Evolutionary conservation across 2,329 filamentous ascomycete species (phyloP).

Genomic region (Verruconis gallopava): DNA sequence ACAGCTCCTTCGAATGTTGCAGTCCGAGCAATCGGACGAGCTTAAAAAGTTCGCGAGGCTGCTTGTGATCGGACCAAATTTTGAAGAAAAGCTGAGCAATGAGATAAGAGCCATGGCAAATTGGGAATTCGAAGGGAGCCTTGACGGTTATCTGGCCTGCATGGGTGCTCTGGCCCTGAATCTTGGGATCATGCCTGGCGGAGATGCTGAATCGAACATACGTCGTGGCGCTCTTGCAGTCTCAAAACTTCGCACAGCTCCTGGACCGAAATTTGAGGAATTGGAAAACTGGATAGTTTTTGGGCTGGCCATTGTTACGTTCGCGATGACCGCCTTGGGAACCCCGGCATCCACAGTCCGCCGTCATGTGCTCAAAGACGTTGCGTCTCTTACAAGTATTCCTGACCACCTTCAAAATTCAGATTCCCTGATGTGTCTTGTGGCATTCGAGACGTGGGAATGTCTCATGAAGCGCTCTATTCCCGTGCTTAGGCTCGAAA

Average conservation of each 20-base stretch:
- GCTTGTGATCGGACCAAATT: not conserved
- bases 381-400: not conserved
- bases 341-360: not conserved
- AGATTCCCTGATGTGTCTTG: not conserved
- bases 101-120: not conserved
- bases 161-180: not conserved
- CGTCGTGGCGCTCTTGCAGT: not conserved
- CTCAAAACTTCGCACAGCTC: not conserved
- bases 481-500: not conserved
- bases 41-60: not conserved
- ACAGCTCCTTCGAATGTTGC: not conserved
- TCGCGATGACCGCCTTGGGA: not conserved
- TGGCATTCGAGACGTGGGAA: not conserved
- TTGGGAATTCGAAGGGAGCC: not conserved
- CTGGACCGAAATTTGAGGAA: not conserved
- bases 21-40: not conserved
- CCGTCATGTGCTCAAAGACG: not conserved
- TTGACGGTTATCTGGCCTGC: not conserved
- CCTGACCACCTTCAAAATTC: not conserved
- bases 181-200: not conserved
- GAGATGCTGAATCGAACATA: not conserved
- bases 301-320: not conserved
- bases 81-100: not conserved
- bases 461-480: not conserved
- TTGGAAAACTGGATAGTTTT: not conserved